Percentiles rank a stretch among this genome's conserved stretches.
Conservation (phyloP, 805 yeast genomes). For the Candida saitoana region DNA sequence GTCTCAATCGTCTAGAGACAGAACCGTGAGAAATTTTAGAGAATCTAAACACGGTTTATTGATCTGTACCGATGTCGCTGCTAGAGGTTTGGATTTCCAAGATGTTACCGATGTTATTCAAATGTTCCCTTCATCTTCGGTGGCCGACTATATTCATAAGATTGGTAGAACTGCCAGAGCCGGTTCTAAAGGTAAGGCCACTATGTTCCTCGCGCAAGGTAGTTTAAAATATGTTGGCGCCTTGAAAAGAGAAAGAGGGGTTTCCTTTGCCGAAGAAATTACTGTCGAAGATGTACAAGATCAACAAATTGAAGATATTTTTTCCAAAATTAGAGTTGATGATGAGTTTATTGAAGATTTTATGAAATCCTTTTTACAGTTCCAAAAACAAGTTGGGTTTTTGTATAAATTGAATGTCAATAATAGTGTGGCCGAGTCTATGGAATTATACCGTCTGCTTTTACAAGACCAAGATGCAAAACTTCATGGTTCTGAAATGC, state of each 20-base stretch:
- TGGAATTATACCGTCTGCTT: slow-evolving; percentile 19
- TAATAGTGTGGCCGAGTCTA: slow-evolving; percentile 28
- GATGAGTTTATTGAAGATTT: slow-evolving; percentile 22
- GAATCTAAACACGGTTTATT: slow-evolving; percentile 48
- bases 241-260: slow-evolving; percentile 48
- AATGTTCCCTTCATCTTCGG: slow-evolving; percentile 67
- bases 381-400: slow-evolving; percentile 22
- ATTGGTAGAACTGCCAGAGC: slow-evolving; percentile 97
- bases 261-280: slow-evolving; percentile 45
- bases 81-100: slow-evolving; percentile 95
- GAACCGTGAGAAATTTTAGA: slow-evolving; percentile 53
- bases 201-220: slow-evolving; percentile 50
- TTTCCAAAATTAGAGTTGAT: slow-evolving; percentile 14
- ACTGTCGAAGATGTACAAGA: slow-evolving; percentile 37
- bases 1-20: slow-evolving; percentile 64
- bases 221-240: slow-evolving; percentile 55
- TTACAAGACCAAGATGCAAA: slow-evolving; percentile 17
- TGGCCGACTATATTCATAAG: slow-evolving; percentile 84
- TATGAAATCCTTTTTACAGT: slow-evolving; percentile 23
- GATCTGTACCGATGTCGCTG: slow-evolving; percentile 88
- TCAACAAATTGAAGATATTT: slow-evolving; percentile 8
- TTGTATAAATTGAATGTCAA: slow-evolving; percentile 18
- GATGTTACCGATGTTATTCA: slow-evolving; percentile 83
- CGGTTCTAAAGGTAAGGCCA: slow-evolving; percentile 72
- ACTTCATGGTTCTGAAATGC: slow-evolving; percentile 3